These are phyloP conservation scores for Ogataea thermomethanolica DNA, from an alignment of 805 yeast genomes.

Conservation along the genomic window DNA sequence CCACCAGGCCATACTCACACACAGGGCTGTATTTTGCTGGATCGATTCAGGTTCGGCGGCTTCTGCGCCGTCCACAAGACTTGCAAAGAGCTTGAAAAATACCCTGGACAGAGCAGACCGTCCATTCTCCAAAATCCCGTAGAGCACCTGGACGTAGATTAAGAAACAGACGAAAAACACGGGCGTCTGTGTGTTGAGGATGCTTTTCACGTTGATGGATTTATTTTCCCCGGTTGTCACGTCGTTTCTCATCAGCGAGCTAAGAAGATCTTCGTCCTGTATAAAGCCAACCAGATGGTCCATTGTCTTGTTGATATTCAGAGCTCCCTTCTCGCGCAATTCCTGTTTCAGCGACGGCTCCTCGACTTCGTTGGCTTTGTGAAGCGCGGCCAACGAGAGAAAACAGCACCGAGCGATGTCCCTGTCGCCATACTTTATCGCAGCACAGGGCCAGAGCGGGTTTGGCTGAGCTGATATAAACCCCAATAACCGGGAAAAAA, in stretches of 20 bases:
- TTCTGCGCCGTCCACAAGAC: conserved; percentile 31
- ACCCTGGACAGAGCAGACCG: conserved; percentile 37
- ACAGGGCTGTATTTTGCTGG: conserved; percentile 33
- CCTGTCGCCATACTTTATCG: conserved; percentile 46
- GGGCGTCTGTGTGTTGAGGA: conserved; percentile 14
- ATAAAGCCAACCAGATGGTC: conserved; percentile 41
- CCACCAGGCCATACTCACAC: conserved; percentile 38
- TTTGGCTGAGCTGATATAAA: conserved; percentile 38
- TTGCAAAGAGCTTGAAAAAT: conserved; percentile 38
- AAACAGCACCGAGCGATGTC: conserved; percentile 48
- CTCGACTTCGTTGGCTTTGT: conserved; percentile 31
- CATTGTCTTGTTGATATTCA: conserved; percentile 45
- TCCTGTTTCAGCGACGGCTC: conserved; percentile 41
- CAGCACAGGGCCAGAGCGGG: conserved; percentile 48
- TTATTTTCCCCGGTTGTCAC: conserved; percentile 7
- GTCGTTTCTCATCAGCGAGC: conserved; percentile 8
- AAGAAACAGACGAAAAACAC: conserved; percentile 34
- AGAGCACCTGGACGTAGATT: conserved; percentile 39
- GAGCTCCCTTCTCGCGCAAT: conserved; percentile 42
- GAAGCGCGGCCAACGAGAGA: conserved; percentile 45
- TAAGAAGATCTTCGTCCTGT: conserved; percentile 20
- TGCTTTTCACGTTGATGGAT: conserved; percentile 3
- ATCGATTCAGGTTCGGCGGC: conserved; percentile 27
- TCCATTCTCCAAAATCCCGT: conserved; percentile 40
- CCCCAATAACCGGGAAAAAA: conserved; percentile 44